These are phyloP conservation scores for Globisporangium cederbergense DNA, from an alignment of 352 stramenopile genomes.

Conservation along the genomic window DNA sequence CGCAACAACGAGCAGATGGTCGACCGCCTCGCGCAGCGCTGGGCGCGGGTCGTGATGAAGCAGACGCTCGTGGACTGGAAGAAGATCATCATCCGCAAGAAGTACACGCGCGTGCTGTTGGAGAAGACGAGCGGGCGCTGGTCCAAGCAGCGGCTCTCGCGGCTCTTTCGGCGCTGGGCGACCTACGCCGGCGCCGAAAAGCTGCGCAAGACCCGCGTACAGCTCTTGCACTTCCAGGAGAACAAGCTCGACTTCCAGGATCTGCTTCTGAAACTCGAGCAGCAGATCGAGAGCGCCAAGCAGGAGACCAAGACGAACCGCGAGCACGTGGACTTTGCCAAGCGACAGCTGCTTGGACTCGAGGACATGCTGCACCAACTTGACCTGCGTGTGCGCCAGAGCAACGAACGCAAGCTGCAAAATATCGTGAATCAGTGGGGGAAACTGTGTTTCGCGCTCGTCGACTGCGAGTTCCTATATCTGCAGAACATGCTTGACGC, in stretches of 20 bases:
- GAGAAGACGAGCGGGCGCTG: slow-evolving; percentile 54
- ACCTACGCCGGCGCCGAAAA: slow-evolving; percentile 37
- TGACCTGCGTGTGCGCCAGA: slow-evolving; percentile 42
- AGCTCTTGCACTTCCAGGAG: slow-evolving; percentile 49
- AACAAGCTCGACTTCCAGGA: slow-evolving; percentile 51
- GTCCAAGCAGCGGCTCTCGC: slow-evolving; percentile 41
- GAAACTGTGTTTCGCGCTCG: slow-evolving; percentile 48
- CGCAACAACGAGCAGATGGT: slow-evolving; percentile 64
- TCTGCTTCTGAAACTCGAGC: slow-evolving; percentile 39
- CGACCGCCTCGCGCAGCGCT: slow-evolving; percentile 49
- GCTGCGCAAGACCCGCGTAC: slow-evolving; percentile 25
- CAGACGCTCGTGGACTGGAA: slow-evolving; percentile 70
- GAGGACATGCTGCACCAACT: slow-evolving; percentile 54
- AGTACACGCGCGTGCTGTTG: slow-evolving; percentile 66
- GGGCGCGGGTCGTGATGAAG: slow-evolving; percentile 41
- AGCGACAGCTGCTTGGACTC: slow-evolving; percentile 49
- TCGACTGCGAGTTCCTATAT: slow-evolving; percentile 48
- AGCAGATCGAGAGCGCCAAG: slow-evolving; percentile 49
- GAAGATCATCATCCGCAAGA: slow-evolving; percentile 68
- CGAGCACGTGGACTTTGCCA: slow-evolving; percentile 60
- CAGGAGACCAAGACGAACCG: slow-evolving; percentile 42
- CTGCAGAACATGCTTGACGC: slow-evolving; percentile 63
- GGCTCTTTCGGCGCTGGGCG: slow-evolving; percentile 45
- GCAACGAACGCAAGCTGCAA: slow-evolving; percentile 58
- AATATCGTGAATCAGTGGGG: slow-evolving; percentile 67